A percentile compares a stretch with the other conserved stretches of the same genome.
phyloP scores from a whole-genome alignment of 192 early-diverging fungal genomes.

The Allomyces macrogynus region DNA sequence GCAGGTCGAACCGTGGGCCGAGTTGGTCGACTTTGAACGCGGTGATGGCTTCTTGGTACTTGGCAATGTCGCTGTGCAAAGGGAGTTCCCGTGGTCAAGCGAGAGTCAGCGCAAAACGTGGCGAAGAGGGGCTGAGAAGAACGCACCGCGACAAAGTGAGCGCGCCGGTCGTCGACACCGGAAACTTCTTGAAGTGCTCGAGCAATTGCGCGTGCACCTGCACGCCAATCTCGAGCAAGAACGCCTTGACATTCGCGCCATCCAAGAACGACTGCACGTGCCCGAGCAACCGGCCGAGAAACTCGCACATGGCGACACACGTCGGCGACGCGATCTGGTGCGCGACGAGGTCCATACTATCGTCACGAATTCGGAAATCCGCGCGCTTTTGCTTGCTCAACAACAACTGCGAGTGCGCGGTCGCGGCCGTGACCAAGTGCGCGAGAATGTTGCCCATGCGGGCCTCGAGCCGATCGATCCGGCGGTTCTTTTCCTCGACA shows the following conservation, averaged over 20 bases:
- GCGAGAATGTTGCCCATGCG: conserved; percentile 54
- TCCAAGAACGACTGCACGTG: conserved; percentile 39
- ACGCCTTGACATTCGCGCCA: conserved; percentile 52
- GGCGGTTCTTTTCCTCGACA: conserved; percentile 67
- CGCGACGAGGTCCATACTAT: conserved; percentile 28
- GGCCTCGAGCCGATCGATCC: conserved; percentile 61
- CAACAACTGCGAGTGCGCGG: conserved; percentile 44
- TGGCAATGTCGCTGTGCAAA: conserved; percentile 60
- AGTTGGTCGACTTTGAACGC: conserved; percentile 51
- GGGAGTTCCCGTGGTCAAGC: not conserved
- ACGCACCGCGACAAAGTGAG: conserved; percentile 64
- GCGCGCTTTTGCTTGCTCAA: conserved; percentile 61
- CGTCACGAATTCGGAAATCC: conserved; percentile 86
- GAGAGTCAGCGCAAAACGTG: not conserved
- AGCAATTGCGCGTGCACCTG: conserved; percentile 67
- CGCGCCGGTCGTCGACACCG: conserved; percentile 66
- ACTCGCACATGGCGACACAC: conserved; percentile 6
- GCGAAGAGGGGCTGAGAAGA: not conserved
- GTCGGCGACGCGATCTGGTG: conserved; percentile 8
- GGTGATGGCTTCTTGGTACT: conserved; percentile 71
- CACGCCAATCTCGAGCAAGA: conserved; percentile 59
- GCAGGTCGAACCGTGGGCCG: conserved; percentile 67
- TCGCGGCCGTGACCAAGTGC: conserved; percentile 31
- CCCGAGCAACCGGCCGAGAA: conserved; percentile 1
- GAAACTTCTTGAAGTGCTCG: conserved; percentile 81